phyloP scores from a whole-genome alignment of 306 rosid species.

The Vachellia pachyceras region DNA sequence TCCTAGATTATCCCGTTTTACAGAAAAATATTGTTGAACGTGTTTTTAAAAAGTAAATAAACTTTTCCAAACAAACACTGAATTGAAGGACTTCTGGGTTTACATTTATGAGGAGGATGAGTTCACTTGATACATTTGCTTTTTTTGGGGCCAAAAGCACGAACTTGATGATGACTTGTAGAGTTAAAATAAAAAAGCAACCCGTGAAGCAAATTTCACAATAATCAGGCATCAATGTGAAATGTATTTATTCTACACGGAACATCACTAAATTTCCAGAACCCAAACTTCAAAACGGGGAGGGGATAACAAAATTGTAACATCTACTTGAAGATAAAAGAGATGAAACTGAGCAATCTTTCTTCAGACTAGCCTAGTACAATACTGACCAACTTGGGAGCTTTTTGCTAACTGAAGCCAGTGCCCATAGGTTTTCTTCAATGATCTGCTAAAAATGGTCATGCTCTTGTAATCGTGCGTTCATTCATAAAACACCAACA shows the following conservation, averaged over 20 bases:
- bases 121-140: too few species aligned
- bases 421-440: conserved; percentile 29
- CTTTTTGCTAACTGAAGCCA: background rate
- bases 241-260: background rate
- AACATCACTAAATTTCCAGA: conserved; percentile 7
- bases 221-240: background rate
- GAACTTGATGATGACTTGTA: too few species aligned
- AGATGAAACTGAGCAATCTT: background rate
- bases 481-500: background rate
- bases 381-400: conserved; percentile 32
- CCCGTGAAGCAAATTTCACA: conserved; percentile 8
- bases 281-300: conserved; percentile 16
- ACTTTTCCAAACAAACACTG: too few species aligned
- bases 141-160: too few species aligned
- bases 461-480: conserved; percentile 9
- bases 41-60: too few species aligned
- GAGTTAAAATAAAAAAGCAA: background rate
- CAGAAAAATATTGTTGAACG: too few species aligned
- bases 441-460: conserved; percentile 30
- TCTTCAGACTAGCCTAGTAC: conserved; percentile 4
- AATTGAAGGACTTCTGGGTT: too few species aligned
- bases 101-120: too few species aligned
- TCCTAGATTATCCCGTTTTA: too few species aligned
- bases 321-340: background rate
- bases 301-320: background rate